Conservation (phyloP, 2,329 filamentous ascomycete genomes). For the Lachnellula hyalina region DNA sequence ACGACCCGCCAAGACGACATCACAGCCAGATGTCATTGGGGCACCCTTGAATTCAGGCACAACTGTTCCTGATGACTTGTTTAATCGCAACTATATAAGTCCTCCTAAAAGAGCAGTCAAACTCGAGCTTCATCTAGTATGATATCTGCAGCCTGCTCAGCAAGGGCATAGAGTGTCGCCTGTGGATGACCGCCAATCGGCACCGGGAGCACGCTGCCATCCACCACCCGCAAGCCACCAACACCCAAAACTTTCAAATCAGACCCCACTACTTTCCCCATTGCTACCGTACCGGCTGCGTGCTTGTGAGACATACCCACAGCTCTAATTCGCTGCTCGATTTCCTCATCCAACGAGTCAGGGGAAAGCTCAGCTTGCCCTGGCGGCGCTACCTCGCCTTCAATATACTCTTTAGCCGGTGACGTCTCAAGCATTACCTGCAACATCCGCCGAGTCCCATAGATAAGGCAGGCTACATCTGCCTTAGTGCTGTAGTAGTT, state of each 20-base stretch:
- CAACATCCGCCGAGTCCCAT: background rate
- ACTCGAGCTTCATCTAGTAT: background rate
- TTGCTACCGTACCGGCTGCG: background rate
- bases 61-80: too few relatives aligned
- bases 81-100: too few relatives aligned
- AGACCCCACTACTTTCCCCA: slow-evolving; percentile 40
- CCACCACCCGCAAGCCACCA: slow-evolving; percentile 44
- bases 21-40: too few relatives aligned
- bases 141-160: slow-evolving; percentile 14
- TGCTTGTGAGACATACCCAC: background rate
- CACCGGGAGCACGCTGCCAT: slow-evolving; percentile 40
- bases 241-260: slow-evolving; percentile 43
- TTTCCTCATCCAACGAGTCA: slow-evolving; percentile 5
- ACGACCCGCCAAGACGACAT: too few relatives aligned
- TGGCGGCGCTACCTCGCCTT: slow-evolving; percentile 1
- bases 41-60: too few relatives aligned
- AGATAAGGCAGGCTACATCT: background rate
- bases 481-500: slow-evolving; percentile 5
- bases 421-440: slow-evolving; percentile 5
- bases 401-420: slow-evolving; percentile 1
- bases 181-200: background rate
- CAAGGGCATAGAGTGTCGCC: background rate
- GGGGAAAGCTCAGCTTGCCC: background rate
- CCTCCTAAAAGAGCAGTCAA: background rate
- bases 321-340: slow-evolving; percentile 3